These are phyloP conservation scores for Thuja plicata DNA, from an alignment of 83 land plant genomes.

Conservation along the genomic window DNA sequence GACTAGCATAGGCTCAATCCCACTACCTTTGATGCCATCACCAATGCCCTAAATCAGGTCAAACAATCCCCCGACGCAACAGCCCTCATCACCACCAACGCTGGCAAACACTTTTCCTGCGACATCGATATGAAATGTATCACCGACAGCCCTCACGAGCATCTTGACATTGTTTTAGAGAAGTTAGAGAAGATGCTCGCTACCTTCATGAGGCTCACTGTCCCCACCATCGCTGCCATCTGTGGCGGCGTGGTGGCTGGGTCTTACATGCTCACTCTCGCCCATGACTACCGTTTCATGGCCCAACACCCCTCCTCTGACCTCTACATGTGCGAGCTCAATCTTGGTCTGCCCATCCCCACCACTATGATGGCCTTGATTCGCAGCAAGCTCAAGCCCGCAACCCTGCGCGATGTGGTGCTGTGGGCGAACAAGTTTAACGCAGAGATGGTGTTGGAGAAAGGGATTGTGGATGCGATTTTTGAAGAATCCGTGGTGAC, in stretches of 20 bases:
- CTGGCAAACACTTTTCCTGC: conserved; percentile 65
- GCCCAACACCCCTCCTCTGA: conserved; percentile 42
- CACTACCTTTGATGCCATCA: conserved; percentile 34
- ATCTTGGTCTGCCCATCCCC: conserved; percentile 43
- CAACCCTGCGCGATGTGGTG: conserved; percentile 32
- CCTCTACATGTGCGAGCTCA: conserved; percentile 79
- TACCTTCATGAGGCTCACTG: conserved; percentile 36
- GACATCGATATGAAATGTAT: conserved; percentile 24
- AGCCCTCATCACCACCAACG: conserved; percentile 57
- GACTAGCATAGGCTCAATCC: conserved; percentile 66
- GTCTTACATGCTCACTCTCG: conserved; percentile 50
- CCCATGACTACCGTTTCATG: conserved; percentile 75
- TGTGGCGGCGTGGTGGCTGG: conserved; percentile 74
- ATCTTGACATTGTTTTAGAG: background rate
- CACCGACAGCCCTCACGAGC: background rate
- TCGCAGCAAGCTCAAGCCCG: conserved; percentile 29
- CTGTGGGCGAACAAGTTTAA: conserved; percentile 36
- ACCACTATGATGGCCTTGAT: conserved; percentile 29
- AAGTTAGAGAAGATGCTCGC: no score
- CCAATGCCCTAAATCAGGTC: conserved; percentile 39
- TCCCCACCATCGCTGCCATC: conserved; percentile 69
- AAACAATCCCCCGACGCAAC: conserved; percentile 38
- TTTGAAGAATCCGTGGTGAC: conserved; percentile 23
- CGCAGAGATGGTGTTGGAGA: conserved; percentile 38
- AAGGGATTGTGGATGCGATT: conserved; percentile 47